These are phyloP conservation scores for Candida chauliodis DNA, from an alignment of 805 yeast genomes.

Conservation along the genomic window DNA sequence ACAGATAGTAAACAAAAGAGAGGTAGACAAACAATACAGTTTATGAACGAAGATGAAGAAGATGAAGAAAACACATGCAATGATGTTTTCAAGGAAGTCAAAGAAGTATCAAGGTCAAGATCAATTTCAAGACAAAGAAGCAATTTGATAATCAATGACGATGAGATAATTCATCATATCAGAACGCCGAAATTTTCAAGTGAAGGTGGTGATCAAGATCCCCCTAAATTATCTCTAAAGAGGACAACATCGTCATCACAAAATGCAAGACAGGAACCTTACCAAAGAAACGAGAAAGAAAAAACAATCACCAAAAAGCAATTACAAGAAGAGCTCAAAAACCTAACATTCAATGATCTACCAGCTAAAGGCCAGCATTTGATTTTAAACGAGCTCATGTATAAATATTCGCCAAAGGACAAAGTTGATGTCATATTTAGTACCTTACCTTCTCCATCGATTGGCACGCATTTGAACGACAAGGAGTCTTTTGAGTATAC, in stretches of 20 bases:
- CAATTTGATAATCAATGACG: conserved; percentile 30
- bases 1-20: conserved; percentile 20
- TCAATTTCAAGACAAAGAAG: conserved; percentile 1
- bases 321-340: conserved; percentile 34
- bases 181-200: conserved; percentile 30
- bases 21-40: conserved; percentile 62
- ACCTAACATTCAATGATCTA: conserved; percentile 69
- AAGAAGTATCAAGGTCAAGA: conserved; percentile 2
- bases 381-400: conserved; percentile 84
- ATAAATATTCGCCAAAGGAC: conserved; percentile 46
- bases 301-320: conserved; percentile 28
- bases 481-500: conserved; percentile 72
- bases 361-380: conserved; percentile 91
- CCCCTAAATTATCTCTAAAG: conserved; percentile 14
- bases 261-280: conserved; percentile 8
- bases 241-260: conserved; percentile 6
- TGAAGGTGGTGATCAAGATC: conserved; percentile 19
- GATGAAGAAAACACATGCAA: conserved; percentile 9
- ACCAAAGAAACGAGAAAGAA: not conserved
- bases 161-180: conserved; percentile 33
- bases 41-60: conserved; percentile 45
- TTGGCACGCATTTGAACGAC: conserved; percentile 74
- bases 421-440: conserved; percentile 75
- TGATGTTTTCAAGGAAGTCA: conserved; percentile 6
- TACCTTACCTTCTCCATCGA: conserved; percentile 83